Conservation (phyloP, 176 grass and related monocot species). For the Oryza longistaminata region DNA sequence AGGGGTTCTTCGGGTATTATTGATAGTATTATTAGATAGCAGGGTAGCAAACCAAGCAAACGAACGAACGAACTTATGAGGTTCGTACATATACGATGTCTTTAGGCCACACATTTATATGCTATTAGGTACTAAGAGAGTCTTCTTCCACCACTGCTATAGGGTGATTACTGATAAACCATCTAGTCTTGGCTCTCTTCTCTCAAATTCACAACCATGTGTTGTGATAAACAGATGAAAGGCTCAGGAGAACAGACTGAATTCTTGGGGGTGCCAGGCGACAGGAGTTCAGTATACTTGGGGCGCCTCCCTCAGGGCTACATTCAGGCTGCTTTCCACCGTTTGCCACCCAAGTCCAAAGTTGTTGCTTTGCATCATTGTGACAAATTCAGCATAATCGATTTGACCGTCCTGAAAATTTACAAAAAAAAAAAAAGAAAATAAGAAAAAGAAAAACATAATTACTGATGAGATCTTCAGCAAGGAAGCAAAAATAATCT, state of each 20-base stretch:
- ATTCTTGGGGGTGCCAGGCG: background rate
- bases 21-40: background rate
- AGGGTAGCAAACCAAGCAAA: background rate
- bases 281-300: conserved; percentile 37
- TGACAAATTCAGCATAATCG: conserved; percentile 55
- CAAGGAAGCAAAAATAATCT: background rate
- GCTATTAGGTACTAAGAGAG: background rate
- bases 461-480: background rate
- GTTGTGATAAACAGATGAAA: background rate
- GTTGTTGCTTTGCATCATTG: conserved; percentile 58
- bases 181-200: background rate
- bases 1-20: background rate
- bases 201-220: background rate
- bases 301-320: conserved; percentile 42
- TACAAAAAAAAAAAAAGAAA: background rate
- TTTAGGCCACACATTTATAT: background rate
- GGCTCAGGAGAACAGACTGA: conserved; percentile 15
- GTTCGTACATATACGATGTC: background rate
- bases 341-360: conserved; percentile 37
- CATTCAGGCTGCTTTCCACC: conserved; percentile 47
- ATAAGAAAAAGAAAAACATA: background rate
- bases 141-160: background rate
- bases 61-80: conserved; percentile 26
- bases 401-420: conserved; percentile 57
- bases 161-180: background rate